Evolutionary conservation across 495 filamentous ascomycete genomes (phyloP).

Genomic region (Lentithecium fluviatile): DNA sequence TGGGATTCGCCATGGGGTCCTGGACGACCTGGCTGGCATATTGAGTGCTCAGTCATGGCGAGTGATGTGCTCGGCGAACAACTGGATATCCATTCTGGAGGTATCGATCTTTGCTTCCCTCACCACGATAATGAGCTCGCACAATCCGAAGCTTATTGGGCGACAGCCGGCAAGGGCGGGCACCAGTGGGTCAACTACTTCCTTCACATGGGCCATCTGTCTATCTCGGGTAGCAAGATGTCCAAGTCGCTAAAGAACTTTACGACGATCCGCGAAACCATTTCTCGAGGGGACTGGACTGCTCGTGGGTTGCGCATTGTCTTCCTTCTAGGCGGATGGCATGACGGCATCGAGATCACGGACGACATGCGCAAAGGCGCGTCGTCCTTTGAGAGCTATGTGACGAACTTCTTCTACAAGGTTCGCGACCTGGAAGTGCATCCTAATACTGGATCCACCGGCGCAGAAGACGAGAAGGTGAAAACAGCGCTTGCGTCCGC

Average conservation of each 20-base stretch:
- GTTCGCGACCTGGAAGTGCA: constrained; percentile 57
- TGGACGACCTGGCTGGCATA: constrained; percentile 94
- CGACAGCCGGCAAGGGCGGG: constrained; percentile 24
- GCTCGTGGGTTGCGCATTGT: constrained; percentile 78
- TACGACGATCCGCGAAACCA: constrained; percentile 85
- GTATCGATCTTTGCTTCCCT: constrained; percentile 89
- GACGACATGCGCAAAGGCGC: constrained; percentile 72
- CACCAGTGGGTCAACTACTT: constrained; percentile 93
- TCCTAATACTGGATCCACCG: constrained; percentile 18
- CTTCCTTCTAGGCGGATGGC: constrained; percentile 86
- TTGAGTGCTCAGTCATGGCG: constrained; percentile 97
- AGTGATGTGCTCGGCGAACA: constrained; percentile 74
- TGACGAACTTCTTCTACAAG: constrained; percentile 92
- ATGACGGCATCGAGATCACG: constrained; percentile 87
- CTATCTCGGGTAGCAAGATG: constrained; percentile 91
- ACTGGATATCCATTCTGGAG: constrained; percentile 93
- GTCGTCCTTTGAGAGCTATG: constrained; percentile 73
- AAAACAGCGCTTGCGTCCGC: constrained; percentile 57
- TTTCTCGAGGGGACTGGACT: constrained; percentile 74
- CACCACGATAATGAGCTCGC: constrained; percentile 90
- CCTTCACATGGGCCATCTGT: constrained; percentile 91
- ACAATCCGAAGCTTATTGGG: constrained; percentile 88
- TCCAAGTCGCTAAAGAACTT: constrained; percentile 95
- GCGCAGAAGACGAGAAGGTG: constrained; percentile 35
- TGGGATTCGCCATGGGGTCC: constrained; percentile 86